Percentiles rank a stretch among this genome's conserved stretches.
phyloP scores from a whole-genome alignment of 1,139 yeast species.

The Hansenula sp. region DNA sequence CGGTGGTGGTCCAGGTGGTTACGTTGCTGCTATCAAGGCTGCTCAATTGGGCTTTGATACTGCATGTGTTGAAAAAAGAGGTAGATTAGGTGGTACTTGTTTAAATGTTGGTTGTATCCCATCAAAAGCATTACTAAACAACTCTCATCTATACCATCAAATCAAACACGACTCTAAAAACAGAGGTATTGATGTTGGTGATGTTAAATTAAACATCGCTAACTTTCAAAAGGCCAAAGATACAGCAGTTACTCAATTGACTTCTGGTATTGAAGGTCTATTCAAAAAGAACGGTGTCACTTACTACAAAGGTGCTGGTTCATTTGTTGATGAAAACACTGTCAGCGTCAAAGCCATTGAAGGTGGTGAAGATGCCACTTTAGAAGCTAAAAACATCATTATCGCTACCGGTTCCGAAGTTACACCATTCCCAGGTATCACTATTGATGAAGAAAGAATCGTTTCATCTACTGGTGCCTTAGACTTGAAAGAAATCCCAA shows the following conservation, averaged over 20 bases:
- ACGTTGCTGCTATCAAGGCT: constrained; percentile 97
- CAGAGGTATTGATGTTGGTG: constrained; percentile 90
- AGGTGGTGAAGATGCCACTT: constrained; percentile 63
- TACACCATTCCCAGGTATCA: constrained; percentile 98
- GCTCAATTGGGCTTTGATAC: constrained; percentile 94
- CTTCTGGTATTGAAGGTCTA: constrained; percentile 90
- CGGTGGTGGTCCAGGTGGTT: constrained; percentile 99
- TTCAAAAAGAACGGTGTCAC: constrained; percentile 95
- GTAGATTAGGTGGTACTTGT: constrained; percentile 96
- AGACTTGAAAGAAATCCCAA: constrained; percentile 82
- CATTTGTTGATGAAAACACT: constrained; percentile 78
- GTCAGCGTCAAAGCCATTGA: constrained; percentile 83
- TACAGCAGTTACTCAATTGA: constrained; percentile 80
- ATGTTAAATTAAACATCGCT: constrained; percentile 68
- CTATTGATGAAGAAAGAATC: constrained; percentile 94
- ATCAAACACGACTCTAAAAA: constrained; percentile 77
- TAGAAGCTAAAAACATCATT: constrained; percentile 83
- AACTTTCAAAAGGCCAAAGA: constrained; percentile 92
- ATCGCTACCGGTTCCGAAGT: constrained; percentile 99
- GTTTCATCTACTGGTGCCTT: constrained; percentile 95
- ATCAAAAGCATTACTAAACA: constrained; percentile 91
- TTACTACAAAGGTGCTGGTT: constrained; percentile 90
- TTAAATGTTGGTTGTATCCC: constrained; percentile 98
- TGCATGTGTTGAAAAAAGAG: constrained; percentile 97
- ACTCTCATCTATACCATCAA: constrained; percentile 89